Conservation (phyloP, 2,329 filamentous ascomycete species). For the Parafenestella ontariensis region DNA sequence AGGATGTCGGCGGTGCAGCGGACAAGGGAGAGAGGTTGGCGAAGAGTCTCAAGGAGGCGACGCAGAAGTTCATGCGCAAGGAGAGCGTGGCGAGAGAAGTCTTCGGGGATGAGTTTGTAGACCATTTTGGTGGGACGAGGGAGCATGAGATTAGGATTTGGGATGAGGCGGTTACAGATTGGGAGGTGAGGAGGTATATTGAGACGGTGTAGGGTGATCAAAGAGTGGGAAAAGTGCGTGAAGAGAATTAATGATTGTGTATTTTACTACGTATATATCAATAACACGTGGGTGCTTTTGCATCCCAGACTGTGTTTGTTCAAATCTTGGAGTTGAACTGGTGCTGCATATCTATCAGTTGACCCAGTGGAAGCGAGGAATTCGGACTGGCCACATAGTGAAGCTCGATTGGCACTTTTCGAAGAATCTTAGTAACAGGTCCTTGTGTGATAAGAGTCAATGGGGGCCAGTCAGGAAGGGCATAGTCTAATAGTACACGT, state of each 20-base stretch:
- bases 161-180: constrained; percentile 97
- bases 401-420: too few relatives aligned
- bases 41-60: constrained; percentile 85
- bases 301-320: too few relatives aligned
- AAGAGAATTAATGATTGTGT: background rate
- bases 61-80: constrained; percentile 74
- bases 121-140: constrained; percentile 90
- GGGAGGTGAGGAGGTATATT: constrained; percentile 67
- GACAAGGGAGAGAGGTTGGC: constrained; percentile 82
- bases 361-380: too few relatives aligned
- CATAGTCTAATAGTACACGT: too few relatives aligned
- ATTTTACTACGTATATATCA: background rate
- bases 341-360: too few relatives aligned
- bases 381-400: too few relatives aligned
- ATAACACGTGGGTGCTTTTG: too few relatives aligned
- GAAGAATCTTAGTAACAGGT: too few relatives aligned
- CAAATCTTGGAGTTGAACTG: too few relatives aligned
- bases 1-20: constrained; percentile 74
- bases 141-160: constrained; percentile 90
- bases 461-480: too few relatives aligned
- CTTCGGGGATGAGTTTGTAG: constrained; percentile 93
- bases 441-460: too few relatives aligned
- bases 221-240: background rate
- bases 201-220: constrained; percentile 36
- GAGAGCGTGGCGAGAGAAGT: constrained; percentile 92